phyloP scores from a whole-genome alignment of 495 filamentous ascomycete genomes.

The Penicilliopsis zonata region DNA sequence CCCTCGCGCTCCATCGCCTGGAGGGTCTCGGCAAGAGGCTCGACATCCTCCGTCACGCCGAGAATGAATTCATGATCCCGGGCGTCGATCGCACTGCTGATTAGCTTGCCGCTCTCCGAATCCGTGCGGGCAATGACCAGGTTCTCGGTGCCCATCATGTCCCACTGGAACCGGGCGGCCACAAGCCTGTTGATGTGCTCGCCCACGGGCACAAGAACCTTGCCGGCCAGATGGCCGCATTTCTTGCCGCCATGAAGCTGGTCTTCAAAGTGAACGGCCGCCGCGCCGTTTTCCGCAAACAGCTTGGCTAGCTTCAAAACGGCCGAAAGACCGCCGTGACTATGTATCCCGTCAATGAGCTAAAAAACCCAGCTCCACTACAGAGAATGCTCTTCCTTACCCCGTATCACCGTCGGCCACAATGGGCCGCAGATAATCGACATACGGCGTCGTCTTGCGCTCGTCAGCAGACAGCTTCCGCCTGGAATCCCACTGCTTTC shows the following conservation, averaged over 20 bases:
- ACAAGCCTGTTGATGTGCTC: conserved; percentile 94
- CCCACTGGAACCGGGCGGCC: conserved; percentile 93
- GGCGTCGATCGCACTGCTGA: conserved; percentile 82
- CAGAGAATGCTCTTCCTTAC: too few species aligned
- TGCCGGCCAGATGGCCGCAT: conserved; percentile 93
- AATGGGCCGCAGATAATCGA: conserved; percentile 89
- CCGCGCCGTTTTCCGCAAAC: conserved; percentile 96
- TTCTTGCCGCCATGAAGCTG: conserved; percentile 98
- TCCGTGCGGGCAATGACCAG: conserved; percentile 91
- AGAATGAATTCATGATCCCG: conserved; percentile 96
- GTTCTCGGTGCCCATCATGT: conserved; percentile 91
- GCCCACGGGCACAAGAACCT: conserved; percentile 85
- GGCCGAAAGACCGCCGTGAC: conserved; percentile 75
- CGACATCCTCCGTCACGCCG: conserved; percentile 59
- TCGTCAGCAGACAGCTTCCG: conserved; percentile 62
- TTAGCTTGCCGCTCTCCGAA: conserved; percentile 80
- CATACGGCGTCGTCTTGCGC: conserved; percentile 62
- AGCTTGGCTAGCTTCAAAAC: conserved; percentile 96
- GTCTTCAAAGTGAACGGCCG: conserved; percentile 95
- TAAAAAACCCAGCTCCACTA: too few species aligned
- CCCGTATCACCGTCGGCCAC: conserved; percentile 97
- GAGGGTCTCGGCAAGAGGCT: conserved; percentile 78
- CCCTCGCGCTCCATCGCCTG: conserved; percentile 79
- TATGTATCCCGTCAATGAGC: conserved; percentile 4
- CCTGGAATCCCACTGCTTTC: conserved; percentile 82